Evolutionary conservation across 495 filamentous ascomycete species (phyloP), one percentile per base, ranked within the genome.

Genomic region (Penicillium goetzii): DNA sequence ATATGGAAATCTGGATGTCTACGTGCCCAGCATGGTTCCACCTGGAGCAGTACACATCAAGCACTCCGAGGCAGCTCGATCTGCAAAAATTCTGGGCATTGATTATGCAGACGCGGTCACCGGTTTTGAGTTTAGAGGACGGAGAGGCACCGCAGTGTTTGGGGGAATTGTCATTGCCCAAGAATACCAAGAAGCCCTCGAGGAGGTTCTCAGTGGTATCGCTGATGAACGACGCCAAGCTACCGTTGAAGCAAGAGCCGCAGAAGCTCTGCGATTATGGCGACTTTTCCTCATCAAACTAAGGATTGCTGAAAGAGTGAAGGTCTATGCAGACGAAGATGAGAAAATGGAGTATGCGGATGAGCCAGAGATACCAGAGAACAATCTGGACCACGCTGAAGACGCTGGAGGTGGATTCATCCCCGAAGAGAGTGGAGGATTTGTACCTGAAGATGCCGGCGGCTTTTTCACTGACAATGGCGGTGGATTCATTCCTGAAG

Each of bases 21-120:
- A 94, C 71, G 91, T 95, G 11, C 90, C 93, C 1, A 92, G 86
- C 63, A 99, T 99, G 95, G 80, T 97, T 9, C 95, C 95, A 0
- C 73, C 81, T 15, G 96, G 95, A 15, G 95, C 88, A 1, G 80
- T 83, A 40, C 91, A 99, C 71, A 79, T 93, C 56, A 78, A 72
- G 50, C 83, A 89, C 67, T 81, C 86, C 28, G 81, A 88, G 36
- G 88, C 90, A n/a, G 79, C 83, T 6, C 83, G 83, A 40, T 93
- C 93, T 1, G 92, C 92, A 23, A 85, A 83, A 57, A 79, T 96
- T 9, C 70, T 97, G 4, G 90, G 91, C 0, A 81, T 98, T 36
- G 94, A 98, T 75, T 96, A 89, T 66, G 91, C 91, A 32, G 90
- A 92, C 45, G 95, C 96, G 17, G 86, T 99, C 14, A 95, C 90